A percentile compares a stretch with the other conserved stretches of the same genome.
Evolutionary conservation across 129 eudicot genomes (phyloP).

Genomic region (Helichrysum umbraculigerum): DNA sequence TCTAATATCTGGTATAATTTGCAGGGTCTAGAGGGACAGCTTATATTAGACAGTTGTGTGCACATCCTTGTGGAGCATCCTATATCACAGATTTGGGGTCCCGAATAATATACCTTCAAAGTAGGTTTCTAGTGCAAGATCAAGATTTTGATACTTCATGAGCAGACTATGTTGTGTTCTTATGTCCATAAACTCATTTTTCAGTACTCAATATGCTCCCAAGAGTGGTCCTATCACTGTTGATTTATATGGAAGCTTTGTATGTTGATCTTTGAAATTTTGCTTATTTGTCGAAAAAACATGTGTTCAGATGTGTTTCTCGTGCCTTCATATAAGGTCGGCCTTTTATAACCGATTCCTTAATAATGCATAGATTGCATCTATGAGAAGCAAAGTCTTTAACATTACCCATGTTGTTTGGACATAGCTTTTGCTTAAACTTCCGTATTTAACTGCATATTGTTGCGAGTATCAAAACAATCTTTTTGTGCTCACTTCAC

Average conservation of each 20-base stretch:
- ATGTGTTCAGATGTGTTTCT: neutral
- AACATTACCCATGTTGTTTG: neutral
- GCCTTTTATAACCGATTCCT: neutral
- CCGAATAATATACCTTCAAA: slow-evolving; percentile 23
- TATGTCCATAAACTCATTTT: neutral
- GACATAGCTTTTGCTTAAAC: neutral
- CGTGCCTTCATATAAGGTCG: neutral
- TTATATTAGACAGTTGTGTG: neutral
- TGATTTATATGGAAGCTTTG: neutral
- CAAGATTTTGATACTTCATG: slow-evolving; percentile 31
- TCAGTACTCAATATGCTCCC: neutral
- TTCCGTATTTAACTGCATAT: neutral
- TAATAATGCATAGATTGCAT: neutral
- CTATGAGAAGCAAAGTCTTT: neutral
- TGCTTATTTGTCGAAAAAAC: neutral
- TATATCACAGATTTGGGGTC: neutral
- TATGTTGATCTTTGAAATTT: neutral
- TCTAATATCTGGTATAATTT: neutral
- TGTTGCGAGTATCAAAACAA: neutral
- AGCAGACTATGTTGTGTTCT: neutral
- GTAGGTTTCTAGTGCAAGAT: slow-evolving; percentile 20
- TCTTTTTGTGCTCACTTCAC: neutral
- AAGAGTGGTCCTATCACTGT: neutral
- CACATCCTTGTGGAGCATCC: neutral
- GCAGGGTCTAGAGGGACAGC: neutral